phyloP scores from a whole-genome alignment of 768 basidiomycete species.

The Tylopilus sp. region DNA sequence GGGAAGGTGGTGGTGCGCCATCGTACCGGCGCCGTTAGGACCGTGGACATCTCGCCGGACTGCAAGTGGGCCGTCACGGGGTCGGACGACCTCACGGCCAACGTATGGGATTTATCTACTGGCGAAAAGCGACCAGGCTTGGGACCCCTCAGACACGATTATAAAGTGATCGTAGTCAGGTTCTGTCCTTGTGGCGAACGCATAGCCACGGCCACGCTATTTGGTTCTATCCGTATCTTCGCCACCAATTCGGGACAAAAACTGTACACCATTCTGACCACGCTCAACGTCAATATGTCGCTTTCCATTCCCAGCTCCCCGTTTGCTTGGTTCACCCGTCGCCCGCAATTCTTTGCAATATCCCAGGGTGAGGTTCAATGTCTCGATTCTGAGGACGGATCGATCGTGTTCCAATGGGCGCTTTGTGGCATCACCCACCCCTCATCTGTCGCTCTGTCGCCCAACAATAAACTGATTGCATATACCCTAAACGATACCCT shows the following conservation, averaged over 20 bases:
- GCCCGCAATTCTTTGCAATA: constrained; percentile 10
- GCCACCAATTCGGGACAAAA: constrained; percentile 7
- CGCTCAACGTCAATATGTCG: constrained; percentile 10
- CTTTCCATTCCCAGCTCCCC: background rate
- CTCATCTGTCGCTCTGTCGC: constrained; percentile 11
- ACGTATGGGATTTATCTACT: constrained; percentile 17
- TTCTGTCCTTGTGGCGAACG: constrained; percentile 19
- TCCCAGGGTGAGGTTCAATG: constrained; percentile 20
- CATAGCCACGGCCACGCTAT: constrained; percentile 18
- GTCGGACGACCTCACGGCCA: constrained; percentile 9
- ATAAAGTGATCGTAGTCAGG: constrained; percentile 16
- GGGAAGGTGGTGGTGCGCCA: background rate
- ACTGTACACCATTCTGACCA: constrained; percentile 14
- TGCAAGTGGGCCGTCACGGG: constrained; percentile 19
- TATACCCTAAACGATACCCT: constrained; percentile 10
- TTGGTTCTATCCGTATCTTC: constrained; percentile 17
- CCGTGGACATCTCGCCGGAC: constrained; percentile 17
- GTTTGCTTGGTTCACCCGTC: constrained; percentile 10
- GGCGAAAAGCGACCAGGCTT: constrained; percentile 1
- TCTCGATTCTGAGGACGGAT: constrained; percentile 13
- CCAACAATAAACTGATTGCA: constrained; percentile 12
- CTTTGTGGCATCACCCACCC: constrained; percentile 6
- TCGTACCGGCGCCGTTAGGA: constrained; percentile 6
- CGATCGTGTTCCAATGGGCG: constrained; percentile 12
- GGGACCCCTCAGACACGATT: constrained; percentile 13